phyloP scores from a whole-genome alignment of 768 basidiomycete genomes.

The Pisolithus albus region DNA sequence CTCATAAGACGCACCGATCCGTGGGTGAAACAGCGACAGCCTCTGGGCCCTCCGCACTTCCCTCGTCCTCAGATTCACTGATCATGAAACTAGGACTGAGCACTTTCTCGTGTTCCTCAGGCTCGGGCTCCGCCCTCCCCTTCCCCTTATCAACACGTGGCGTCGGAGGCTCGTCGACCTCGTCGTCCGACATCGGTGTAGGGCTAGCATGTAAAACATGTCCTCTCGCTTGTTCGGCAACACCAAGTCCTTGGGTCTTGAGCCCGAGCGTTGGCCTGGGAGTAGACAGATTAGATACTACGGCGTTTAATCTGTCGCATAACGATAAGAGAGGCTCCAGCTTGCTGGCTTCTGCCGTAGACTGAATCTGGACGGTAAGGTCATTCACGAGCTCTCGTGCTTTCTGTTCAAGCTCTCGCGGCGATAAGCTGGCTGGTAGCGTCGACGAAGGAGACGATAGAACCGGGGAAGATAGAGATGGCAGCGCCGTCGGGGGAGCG shows the following conservation, averaged over 20 bases:
- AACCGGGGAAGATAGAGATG: constrained; percentile 10
- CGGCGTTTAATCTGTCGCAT: constrained; percentile 61
- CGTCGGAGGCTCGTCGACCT: constrained; percentile 39
- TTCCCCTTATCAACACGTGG: constrained; percentile 77
- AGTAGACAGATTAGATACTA: constrained; percentile 45
- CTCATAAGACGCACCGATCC: constrained; percentile 35
- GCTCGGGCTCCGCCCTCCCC: constrained; percentile 59
- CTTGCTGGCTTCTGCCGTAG: constrained; percentile 49
- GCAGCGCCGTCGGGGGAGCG: background rate
- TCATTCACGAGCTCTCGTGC: constrained; percentile 48
- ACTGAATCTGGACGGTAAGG: constrained; percentile 47
- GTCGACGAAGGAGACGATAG: constrained; percentile 10
- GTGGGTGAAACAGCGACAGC: constrained; percentile 20
- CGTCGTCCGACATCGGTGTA: constrained; percentile 12
- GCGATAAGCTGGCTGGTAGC: constrained; percentile 1
- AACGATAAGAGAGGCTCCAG: constrained; percentile 63
- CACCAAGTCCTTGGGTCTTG: constrained; percentile 22
- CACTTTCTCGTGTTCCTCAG: constrained; percentile 63
- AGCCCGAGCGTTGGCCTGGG: constrained; percentile 41
- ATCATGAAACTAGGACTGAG: constrained; percentile 59
- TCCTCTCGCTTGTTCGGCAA: constrained; percentile 25
- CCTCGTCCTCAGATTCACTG: constrained; percentile 47
- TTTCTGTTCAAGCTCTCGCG: constrained; percentile 38
- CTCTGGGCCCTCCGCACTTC: constrained; percentile 32
- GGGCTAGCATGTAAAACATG: constrained; percentile 10